These are phyloP conservation scores for Micractinium sp. DNA, from an alignment of 139 green algal genomes.

Conservation along the genomic window DNA sequence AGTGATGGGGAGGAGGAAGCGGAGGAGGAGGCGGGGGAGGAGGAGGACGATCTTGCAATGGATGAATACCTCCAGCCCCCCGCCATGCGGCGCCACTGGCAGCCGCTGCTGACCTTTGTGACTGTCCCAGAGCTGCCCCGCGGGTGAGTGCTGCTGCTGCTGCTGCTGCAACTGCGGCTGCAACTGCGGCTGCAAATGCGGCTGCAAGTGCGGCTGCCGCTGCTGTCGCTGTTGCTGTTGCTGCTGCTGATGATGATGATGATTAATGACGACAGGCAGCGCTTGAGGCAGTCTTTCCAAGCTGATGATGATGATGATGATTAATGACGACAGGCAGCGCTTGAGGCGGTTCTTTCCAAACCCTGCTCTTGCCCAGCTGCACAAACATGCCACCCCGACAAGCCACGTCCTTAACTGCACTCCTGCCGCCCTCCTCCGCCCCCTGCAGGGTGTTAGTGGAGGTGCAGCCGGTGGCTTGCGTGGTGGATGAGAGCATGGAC, in stretches of 20 bases:
- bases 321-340: no score
- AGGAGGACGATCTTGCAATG: not conserved
- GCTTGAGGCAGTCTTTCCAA: no score
- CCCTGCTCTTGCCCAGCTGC: no score
- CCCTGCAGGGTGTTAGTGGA: constrained; percentile 65
- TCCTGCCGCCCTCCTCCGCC: no score
- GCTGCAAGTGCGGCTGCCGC: no score
- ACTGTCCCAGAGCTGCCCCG: constrained; percentile 63
- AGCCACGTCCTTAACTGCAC: no score
- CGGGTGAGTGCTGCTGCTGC: not conserved
- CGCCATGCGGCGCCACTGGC: constrained; percentile 34
- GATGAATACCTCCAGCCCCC: constrained; percentile 64
- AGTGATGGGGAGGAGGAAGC: not conserved
- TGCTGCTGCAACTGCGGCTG: not conserved
- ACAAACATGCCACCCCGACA: no score
- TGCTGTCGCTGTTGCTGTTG: not conserved
- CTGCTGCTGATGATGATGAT: not conserved
- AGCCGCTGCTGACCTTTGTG: constrained; percentile 55
- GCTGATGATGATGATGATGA: no score
- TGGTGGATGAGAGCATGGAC: constrained; percentile 20
- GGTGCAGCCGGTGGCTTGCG: constrained; percentile 67
- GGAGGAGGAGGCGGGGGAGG: constrained; percentile 2
- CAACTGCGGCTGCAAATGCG: no score
- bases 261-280: no score
- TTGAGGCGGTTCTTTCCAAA: no score